Percentiles rank a stretch among this genome's conserved stretches.
Conservation (phyloP, 176 grass and related monocot genomes). For the barley (Hordeum vulgare) region DNA sequence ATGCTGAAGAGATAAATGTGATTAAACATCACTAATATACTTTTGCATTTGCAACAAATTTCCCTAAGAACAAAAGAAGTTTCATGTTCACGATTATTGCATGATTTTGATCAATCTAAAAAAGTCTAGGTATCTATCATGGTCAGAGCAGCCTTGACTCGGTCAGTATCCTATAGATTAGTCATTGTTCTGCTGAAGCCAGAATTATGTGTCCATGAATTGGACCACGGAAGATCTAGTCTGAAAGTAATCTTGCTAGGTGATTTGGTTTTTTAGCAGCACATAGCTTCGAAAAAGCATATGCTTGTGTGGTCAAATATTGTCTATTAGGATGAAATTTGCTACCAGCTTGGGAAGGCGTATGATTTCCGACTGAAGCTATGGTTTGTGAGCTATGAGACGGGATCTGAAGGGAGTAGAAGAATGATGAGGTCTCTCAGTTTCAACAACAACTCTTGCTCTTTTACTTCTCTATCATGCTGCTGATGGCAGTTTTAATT, state of each 20-base stretch:
- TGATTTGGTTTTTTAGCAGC: neutral
- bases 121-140: neutral
- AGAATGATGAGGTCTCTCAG: neutral
- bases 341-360: neutral
- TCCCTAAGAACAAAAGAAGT: neutral
- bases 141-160: neutral
- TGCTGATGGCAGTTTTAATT: neutral
- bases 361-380: neutral
- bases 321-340: neutral
- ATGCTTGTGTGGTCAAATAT: neutral
- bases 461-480: neutral
- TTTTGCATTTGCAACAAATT: neutral
- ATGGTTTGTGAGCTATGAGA: neutral
- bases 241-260: neutral
- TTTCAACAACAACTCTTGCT: neutral
- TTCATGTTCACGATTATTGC: neutral
- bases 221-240: neutral
- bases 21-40: neutral
- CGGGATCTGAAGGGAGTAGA: neutral
- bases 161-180: neutral
- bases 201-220: neutral
- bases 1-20: slow-evolving; percentile 2
- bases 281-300: neutral
- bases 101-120: neutral
- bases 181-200: neutral